Evolutionary conservation across 768 basidiomycete species (phyloP).

Genomic region (Termitomyces sp.): DNA sequence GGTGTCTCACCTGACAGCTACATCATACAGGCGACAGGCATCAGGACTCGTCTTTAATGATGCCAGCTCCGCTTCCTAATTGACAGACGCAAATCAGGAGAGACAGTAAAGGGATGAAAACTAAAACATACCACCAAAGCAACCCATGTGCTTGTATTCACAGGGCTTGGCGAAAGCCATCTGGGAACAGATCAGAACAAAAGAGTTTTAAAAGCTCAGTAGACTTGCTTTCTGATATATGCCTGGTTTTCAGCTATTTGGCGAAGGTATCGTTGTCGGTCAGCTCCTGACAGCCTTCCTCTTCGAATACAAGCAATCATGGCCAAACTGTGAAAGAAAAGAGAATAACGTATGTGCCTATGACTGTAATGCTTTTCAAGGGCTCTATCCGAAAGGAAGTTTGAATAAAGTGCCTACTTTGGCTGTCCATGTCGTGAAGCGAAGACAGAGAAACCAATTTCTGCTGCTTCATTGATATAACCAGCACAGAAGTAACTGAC

Average conservation of each 20-base stretch:
- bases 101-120: neutral
- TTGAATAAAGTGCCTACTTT: constrained; percentile 37
- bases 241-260: constrained; percentile 59
- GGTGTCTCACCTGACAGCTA: constrained; percentile 52
- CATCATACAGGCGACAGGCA: constrained; percentile 63
- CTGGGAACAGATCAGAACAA: constrained; percentile 25
- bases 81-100: neutral
- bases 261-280: constrained; percentile 37
- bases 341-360: constrained; percentile 59
- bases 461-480: constrained; percentile 50
- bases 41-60: constrained; percentile 50
- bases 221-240: constrained; percentile 51
- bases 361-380: constrained; percentile 36
- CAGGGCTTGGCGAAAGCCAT: constrained; percentile 67
- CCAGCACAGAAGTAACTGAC: constrained; percentile 64
- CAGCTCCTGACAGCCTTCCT: constrained; percentile 29
- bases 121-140: constrained; percentile 51
- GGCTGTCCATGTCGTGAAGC: constrained; percentile 55
- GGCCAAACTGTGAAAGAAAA: constrained; percentile 70
- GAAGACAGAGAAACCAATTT: constrained; percentile 60
- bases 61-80: constrained; percentile 69
- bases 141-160: constrained; percentile 66
- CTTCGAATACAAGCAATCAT: constrained; percentile 56
- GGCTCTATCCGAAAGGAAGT: neutral
- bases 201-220: neutral